Evolutionary conservation across 2,329 filamentous ascomycete genomes (phyloP).

Genomic region (Sarocladium oryzae): DNA sequence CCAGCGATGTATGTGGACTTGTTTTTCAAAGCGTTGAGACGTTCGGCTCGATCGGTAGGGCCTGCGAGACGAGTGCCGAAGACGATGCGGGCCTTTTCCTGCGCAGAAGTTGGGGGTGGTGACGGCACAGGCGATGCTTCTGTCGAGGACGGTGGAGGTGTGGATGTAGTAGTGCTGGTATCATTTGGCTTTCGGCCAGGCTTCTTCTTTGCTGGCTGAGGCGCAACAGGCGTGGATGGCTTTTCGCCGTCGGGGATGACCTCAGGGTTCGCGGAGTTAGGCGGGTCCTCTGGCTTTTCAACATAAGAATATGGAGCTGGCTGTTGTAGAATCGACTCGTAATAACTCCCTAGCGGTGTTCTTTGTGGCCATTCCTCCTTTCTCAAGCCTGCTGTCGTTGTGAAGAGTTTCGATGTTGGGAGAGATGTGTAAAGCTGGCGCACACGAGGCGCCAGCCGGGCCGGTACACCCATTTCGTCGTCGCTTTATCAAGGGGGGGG

Average conservation of each 20-base stretch:
- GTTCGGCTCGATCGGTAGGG: slow-evolving; percentile 60
- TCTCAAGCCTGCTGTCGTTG: slow-evolving; percentile 17
- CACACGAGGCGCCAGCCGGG: slow-evolving; percentile 24
- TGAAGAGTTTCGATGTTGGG: slow-evolving; percentile 19
- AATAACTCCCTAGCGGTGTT: slow-evolving; percentile 51
- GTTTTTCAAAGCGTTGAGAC: slow-evolving; percentile 49
- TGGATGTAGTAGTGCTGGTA: slow-evolving; percentile 7
- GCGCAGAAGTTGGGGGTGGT: slow-evolving; percentile 22
- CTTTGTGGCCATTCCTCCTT: slow-evolving; percentile 25
- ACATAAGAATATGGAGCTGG: slow-evolving; percentile 33
- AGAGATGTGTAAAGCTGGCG: slow-evolving; percentile 19
- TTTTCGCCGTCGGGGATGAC: slow-evolving; percentile 17
- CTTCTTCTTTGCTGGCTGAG: slow-evolving; percentile 19
- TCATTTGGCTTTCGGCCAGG: slow-evolving; percentile 21
- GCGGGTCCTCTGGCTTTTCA: slow-evolving; percentile 37
- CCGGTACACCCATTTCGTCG: slow-evolving; percentile 23
- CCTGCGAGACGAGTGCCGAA: slow-evolving; percentile 77
- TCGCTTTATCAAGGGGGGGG: background rate
- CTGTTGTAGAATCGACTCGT: slow-evolving; percentile 47
- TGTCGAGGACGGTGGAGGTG: slow-evolving; percentile 3
- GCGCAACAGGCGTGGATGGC: background rate
- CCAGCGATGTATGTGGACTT: slow-evolving; percentile 66
- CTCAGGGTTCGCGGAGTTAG: slow-evolving; percentile 29
- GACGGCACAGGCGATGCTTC: slow-evolving; percentile 10
- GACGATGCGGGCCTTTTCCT: slow-evolving; percentile 56